Evolutionary conservation across 148 eudicot genomes (phyloP), one percentile per base, ranked within the genome.

Genomic region (Vaccinium corymbosum): DNA sequence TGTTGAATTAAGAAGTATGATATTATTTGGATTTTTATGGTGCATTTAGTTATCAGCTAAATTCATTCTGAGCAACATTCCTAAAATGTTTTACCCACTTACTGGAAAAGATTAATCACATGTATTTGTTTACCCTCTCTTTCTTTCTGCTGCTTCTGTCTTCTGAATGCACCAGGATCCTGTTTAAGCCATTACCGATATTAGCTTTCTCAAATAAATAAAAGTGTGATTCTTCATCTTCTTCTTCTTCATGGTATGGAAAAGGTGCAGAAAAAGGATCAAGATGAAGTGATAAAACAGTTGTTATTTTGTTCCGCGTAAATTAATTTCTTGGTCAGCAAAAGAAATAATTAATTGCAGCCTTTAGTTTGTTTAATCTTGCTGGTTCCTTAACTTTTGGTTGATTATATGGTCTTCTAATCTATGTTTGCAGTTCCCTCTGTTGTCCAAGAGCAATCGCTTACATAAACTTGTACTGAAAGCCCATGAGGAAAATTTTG

Each of bases 391-490:
- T 27, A 19, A 22, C 7, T 68, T 27, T 68, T 27, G 73, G 73
- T 68, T 68, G 73, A 68, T 29, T 27, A 12, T 68, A 13, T 68
- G 84, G 56, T 64, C 56, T 68, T 76, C 61, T 84, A 76, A 49
- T 86, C 48, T 74, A 10, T 52, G 50, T 49, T 27, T 87, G 64
- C 91, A 95, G 98, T 95, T 94, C 89, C 98, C 98, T 82, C 91
- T 95, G 22, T 56, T 95, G 82, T 94, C 98, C 59, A 95, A 92
- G 93, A 95, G 98, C 91, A 88, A 85, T 75, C 84, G 79, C 76
- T 79, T 95, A 79, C 98, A 91, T 81, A 92, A 89, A 84, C 94
- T 92, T 27, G 91, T 94, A 51, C 82, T 90, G 50, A 88, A 86
- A 86, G 94, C 92, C 3, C 90, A 85, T 79, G 94, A 93, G 82